Conservation (phyloP, 2,329 filamentous ascomycete species). For the Hirsutella minnesotensis region DNA sequence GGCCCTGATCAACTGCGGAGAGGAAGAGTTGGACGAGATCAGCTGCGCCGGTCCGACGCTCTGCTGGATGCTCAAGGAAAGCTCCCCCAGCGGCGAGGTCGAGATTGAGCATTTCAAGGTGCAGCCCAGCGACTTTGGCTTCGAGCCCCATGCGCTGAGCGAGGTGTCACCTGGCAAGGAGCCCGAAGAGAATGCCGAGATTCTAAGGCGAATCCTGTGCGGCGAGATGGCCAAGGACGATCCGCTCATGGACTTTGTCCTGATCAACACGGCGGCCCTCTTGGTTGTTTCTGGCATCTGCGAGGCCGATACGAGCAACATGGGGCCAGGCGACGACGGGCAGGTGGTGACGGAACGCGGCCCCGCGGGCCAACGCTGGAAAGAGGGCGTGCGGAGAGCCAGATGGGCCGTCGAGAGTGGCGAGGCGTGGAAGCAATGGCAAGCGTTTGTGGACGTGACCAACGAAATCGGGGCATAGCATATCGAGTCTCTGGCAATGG, state of each 20-base stretch:
- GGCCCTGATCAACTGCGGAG: conserved; percentile 82
- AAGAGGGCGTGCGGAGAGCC: conserved; percentile 80
- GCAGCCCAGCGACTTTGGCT: conserved; percentile 75
- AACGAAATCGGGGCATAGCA: conserved; percentile 34
- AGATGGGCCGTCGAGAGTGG: conserved; percentile 82
- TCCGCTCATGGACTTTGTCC: conserved; percentile 83
- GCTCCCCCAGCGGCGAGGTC: conserved; percentile 27
- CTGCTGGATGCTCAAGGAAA: conserved; percentile 69
- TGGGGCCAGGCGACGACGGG: conserved; percentile 72
- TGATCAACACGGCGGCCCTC: conserved; percentile 85
- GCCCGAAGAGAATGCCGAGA: conserved; percentile 76
- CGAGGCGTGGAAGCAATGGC: conserved; percentile 73
- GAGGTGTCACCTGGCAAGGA: conserved; percentile 77
- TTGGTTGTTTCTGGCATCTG: conserved; percentile 79
- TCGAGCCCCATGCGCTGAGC: conserved; percentile 59
- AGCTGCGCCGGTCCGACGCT: conserved; percentile 80
- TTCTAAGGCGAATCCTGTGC: conserved; percentile 64
- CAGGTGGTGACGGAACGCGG: conserved; percentile 71
- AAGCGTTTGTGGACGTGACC: conserved; percentile 72
- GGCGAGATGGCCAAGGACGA: conserved; percentile 64
- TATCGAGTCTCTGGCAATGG: no score
- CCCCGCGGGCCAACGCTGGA: conserved; percentile 82
- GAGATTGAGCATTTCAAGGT: conserved; percentile 67
- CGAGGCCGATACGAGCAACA: conserved; percentile 67
- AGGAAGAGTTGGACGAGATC: conserved; percentile 91